A percentile compares a stretch with the other conserved stretches of the same genome.
Conservation (phyloP, 1,284 basidiomycete species). For the Cronartium quercuum region DNA sequence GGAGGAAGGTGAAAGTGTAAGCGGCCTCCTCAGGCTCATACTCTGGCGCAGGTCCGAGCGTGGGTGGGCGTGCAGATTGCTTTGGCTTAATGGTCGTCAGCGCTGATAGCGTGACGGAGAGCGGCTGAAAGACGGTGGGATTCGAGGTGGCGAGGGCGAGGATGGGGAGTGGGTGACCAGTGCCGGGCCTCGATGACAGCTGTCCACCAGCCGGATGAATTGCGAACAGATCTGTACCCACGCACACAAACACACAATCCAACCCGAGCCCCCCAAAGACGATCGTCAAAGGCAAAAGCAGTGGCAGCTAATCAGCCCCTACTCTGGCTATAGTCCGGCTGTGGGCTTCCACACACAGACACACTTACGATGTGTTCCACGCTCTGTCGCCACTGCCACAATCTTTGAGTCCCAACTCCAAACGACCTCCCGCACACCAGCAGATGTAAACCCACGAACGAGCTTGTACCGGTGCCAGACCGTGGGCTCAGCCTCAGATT, state of each 20-base stretch:
- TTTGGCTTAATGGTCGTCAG: conserved; percentile 34
- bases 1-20: conserved; percentile 22
- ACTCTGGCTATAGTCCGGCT: background rate
- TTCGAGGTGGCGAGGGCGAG: conserved; percentile 12
- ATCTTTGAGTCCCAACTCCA: conserved; percentile 36
- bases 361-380: conserved; percentile 30
- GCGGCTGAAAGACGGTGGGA: conserved; percentile 11
- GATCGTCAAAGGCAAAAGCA: background rate
- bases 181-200: background rate
- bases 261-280: background rate
- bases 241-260: background rate
- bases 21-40: no score
- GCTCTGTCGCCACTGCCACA: conserved; percentile 30
- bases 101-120: conserved; percentile 25
- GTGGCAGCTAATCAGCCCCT: background rate
- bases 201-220: conserved; percentile 36
- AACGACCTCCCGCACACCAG: conserved; percentile 14
- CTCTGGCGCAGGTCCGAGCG: background rate
- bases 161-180: background rate
- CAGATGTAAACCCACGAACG: conserved; percentile 22
- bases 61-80: background rate
- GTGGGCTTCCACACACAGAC: background rate
- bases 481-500: conserved; percentile 4
- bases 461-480: conserved; percentile 38
- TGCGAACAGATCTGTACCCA: conserved; percentile 17